phyloP scores from a whole-genome alignment of 305 asterid genomes.

The Solanum hybrid region DNA sequence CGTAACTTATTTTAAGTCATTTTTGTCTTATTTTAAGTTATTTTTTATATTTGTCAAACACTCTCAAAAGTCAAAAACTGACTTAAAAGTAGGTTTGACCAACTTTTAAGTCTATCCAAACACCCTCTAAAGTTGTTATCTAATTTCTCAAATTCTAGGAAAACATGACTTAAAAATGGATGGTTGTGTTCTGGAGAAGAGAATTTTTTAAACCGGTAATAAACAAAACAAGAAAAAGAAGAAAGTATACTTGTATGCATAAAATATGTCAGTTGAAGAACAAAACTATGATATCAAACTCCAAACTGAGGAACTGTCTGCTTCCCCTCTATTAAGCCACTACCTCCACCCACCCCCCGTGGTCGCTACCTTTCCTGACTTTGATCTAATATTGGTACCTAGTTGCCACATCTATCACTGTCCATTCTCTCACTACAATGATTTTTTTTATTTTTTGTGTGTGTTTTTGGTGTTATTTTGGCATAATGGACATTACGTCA shows the following conservation, averaged over 20 bases:
- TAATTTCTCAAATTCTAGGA: background rate
- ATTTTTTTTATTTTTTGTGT: background rate
- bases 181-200: background rate
- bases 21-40: too few species aligned
- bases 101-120: too few species aligned
- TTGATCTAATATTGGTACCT: background rate
- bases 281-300: background rate
- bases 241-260: background rate
- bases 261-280: background rate
- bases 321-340: background rate
- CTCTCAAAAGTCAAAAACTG: too few species aligned
- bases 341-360: background rate
- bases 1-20: too few species aligned
- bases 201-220: background rate
- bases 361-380: background rate
- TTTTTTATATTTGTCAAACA: too few species aligned
- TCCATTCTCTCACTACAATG: background rate
- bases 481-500: background rate
- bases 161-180: background rate
- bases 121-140: background rate
- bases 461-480: background rate
- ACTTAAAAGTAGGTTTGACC: too few species aligned
- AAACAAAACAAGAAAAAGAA: background rate
- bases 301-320: background rate
- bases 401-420: background rate